Percentiles rank a stretch among this genome's conserved stretches.
Conservation (phyloP, 164 flowering plant species). For the Cinnamomum micranthum region DNA sequence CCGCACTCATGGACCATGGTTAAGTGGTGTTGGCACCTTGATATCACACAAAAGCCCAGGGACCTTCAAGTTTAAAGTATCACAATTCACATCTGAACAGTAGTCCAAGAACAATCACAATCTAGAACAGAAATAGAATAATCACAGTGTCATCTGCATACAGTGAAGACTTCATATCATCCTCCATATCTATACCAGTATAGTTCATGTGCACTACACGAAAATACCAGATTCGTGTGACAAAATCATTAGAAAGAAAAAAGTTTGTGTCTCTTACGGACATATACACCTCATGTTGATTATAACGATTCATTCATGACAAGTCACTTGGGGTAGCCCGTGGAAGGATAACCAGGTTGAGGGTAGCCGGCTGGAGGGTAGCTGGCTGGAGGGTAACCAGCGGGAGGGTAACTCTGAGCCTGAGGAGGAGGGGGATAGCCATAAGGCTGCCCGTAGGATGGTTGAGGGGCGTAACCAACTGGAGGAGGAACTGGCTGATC, state of each 20-base stretch:
- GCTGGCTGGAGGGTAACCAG: constrained; percentile 26
- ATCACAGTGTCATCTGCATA: not conserved
- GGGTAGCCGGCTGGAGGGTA: constrained; percentile 28
- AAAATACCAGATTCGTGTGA: not conserved
- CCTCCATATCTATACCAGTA: not conserved
- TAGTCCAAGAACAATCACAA: not conserved
- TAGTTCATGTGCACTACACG: not conserved
- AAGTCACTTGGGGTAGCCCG: constrained; percentile 26
- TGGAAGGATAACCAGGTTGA: constrained; percentile 20
- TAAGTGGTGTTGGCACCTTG: too few relatives aligned
- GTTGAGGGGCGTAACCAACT: constrained; percentile 40
- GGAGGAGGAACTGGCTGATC: constrained; percentile 47
- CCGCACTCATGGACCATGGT: too few relatives aligned
- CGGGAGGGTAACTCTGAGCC: constrained; percentile 28
- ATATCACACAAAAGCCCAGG: too few relatives aligned
- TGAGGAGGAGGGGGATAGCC: constrained; percentile 39
- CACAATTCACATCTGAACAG: too few relatives aligned
- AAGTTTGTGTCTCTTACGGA: not conserved
- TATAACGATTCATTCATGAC: not conserved
- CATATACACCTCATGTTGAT: not conserved
- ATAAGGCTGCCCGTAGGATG: constrained; percentile 27
- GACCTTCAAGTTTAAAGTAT: too few relatives aligned
- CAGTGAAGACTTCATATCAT: not conserved
- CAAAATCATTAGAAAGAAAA: not conserved
- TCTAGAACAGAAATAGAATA: not conserved